These are phyloP conservation scores for Zygnema cylindricum DNA, from an alignment of 139 green algal species.

Conservation along the genomic window DNA sequence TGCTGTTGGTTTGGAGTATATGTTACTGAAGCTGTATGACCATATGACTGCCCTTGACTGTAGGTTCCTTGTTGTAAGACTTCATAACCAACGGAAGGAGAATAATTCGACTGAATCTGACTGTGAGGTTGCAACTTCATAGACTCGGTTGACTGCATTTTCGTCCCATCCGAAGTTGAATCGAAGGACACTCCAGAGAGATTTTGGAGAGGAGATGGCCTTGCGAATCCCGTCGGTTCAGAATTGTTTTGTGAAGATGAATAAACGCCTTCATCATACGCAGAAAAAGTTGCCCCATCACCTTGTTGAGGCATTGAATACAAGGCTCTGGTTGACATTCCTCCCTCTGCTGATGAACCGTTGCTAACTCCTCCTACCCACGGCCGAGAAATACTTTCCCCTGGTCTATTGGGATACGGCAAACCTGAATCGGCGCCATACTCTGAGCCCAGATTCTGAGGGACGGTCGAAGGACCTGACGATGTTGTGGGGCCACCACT, in stretches of 20 bases:
- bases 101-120: neutral
- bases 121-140: neutral
- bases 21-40: too few relatives aligned
- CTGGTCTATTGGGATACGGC: neutral
- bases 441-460: neutral
- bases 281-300: neutral
- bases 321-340: too few relatives aligned
- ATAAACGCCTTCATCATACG: neutral
- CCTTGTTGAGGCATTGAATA: neutral
- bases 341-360: neutral
- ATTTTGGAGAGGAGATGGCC: neutral
- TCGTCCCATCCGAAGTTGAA: neutral
- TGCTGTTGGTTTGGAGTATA: too few relatives aligned
- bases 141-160: neutral
- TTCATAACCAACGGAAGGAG: neutral
- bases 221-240: neutral
- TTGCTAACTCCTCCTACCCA: neutral
- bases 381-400: neutral
- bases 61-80: too few relatives aligned
- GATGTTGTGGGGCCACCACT: neutral
- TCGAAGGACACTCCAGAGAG: neutral
- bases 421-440: neutral
- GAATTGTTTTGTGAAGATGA: neutral
- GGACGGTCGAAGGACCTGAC: neutral
- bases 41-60: too few relatives aligned